Percentiles rank a stretch among this genome's conserved stretches.
phyloP scores from a whole-genome alignment of 2,329 filamentous ascomycete species.

The Colletotrichum tamarilloi region DNA sequence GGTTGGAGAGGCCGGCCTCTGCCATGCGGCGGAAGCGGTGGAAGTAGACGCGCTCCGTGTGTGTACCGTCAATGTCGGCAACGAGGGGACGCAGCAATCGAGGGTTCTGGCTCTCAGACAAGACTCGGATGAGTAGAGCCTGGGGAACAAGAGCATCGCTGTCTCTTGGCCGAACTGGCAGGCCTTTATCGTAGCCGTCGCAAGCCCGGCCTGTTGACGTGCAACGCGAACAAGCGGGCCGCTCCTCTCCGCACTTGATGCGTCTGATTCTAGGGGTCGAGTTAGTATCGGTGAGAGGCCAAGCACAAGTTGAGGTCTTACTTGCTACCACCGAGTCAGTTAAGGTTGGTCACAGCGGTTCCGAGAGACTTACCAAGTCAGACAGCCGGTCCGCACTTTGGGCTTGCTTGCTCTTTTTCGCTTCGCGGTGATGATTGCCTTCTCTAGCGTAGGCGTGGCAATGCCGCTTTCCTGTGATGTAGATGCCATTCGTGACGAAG shows the following conservation, averaged over 20 bases:
- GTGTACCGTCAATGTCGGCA: constrained; percentile 49
- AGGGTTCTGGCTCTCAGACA: constrained; percentile 3
- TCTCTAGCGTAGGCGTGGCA: background rate
- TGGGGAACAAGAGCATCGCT: background rate
- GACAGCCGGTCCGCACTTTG: constrained; percentile 53
- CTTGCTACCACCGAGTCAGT: constrained; percentile 40
- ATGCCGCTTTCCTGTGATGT: background rate
- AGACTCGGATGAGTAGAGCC: background rate
- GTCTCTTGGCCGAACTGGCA: constrained; percentile 11
- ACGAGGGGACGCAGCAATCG: constrained; percentile 44
- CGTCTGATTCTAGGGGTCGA: constrained; percentile 44
- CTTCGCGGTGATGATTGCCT: background rate
- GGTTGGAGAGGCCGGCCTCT: constrained; percentile 43
- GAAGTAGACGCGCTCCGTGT: constrained; percentile 48
- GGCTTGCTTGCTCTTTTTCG: constrained; percentile 50
- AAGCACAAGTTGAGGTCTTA: constrained; percentile 36
- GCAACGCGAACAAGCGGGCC: constrained; percentile 48
- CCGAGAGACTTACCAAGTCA: constrained; percentile 48
- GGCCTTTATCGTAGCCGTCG: constrained; percentile 47
- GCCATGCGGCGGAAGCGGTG: constrained; percentile 47
- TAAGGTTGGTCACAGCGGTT: background rate
- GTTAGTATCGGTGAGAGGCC: background rate
- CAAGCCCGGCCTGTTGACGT: constrained; percentile 47
- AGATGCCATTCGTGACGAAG: background rate
- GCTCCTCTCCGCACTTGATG: constrained; percentile 49